Base-by-base conservation (phyloP, 371 early-diverging fungal species). In the Syncephalastrum sp. region DNA sequence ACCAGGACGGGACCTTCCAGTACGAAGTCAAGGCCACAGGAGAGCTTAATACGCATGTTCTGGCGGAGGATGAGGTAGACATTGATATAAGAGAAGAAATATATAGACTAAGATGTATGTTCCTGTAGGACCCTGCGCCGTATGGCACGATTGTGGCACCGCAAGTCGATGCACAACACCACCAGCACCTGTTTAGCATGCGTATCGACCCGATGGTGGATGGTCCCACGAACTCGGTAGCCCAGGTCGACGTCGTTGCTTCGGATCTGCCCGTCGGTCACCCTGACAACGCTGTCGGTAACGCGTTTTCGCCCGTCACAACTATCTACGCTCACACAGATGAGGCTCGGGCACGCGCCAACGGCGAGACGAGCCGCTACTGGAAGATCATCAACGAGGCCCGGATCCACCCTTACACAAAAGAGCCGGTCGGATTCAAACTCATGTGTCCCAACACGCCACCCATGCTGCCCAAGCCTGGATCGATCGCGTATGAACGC, bases 11-110 rank as follows among this genome's bases (percentile, higher is more conserved):
- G 50, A 71, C 74, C 16, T 72, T 80, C 50, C 68, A 80, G 47
- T 75, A 73, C 42, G 80, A 80, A 62, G 74, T 80, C 43, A 80
- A 80, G 65, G 78, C 78, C 16, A 80, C 80, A 25, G 80, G 80
- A 43, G 74, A 73, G 42, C 63, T 80, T 8, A 77, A 74, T 50
- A 80, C 80, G 1, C 70, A 69, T 42, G 77, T 77, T 47, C 64
- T 77, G 53, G 76, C 79, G 15, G 70, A 72, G 41, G 75, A 74
- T 50, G 79, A 79, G 54, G 54, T 54, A 54, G 5, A n/a, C 1
- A 16, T 15, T 2, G 5, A 33, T 33, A 33, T 33, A 33, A 33
- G 0, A 24, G 24, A 4, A 42, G 17, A 16, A 27, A 15, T 13
- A 23, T 53, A 43, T 42, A 53, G 5, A 33, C 16, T 41, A 12